phyloP scores from a whole-genome alignment of 2,329 filamentous ascomycete species.

The Aspergillus caelatus region DNA sequence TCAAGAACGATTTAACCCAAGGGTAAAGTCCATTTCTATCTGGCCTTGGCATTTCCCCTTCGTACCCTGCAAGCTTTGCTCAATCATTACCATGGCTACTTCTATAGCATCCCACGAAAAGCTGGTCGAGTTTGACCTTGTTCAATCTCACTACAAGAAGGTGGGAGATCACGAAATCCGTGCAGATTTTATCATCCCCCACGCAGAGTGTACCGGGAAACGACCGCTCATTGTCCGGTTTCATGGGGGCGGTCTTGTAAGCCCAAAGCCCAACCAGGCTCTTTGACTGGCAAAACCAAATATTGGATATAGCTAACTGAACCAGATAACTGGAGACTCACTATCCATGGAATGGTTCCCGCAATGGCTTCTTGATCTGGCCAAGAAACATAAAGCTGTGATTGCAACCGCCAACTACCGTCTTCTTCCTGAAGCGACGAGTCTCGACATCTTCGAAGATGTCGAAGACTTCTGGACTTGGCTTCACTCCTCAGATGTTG shows the following conservation, averaged over 20 bases:
- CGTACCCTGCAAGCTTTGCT: not conserved
- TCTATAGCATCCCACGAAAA: constrained; percentile 5
- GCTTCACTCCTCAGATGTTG: constrained; percentile 31
- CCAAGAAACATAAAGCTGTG: constrained; percentile 45
- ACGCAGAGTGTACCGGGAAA: constrained; percentile 35
- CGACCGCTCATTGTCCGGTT: constrained; percentile 47
- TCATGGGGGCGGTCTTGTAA: constrained; percentile 50
- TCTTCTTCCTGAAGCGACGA: constrained; percentile 53
- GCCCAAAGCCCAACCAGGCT: not conserved
- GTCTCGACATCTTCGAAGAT: constrained; percentile 52
- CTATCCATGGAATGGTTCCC: constrained; percentile 32
- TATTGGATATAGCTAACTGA: constrained; percentile 8
- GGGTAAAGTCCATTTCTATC: not conserved
- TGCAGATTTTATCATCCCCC: constrained; percentile 43
- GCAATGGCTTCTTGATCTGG: constrained; percentile 43
- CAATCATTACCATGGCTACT: not conserved
- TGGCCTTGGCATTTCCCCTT: not conserved
- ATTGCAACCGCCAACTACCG: constrained; percentile 55
- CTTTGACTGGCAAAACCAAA: not conserved
- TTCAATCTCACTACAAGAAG: constrained; percentile 46
- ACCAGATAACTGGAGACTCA: constrained; percentile 35
- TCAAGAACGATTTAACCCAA: not conserved
- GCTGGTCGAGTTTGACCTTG: constrained; percentile 42
- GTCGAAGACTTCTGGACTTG: constrained; percentile 53
- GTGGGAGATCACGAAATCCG: constrained; percentile 41